Evolutionary conservation across 306 rosid genomes (phyloP), one percentile per base, ranked within the genome.

Genomic region (Fragaria nilgerrensis): DNA sequence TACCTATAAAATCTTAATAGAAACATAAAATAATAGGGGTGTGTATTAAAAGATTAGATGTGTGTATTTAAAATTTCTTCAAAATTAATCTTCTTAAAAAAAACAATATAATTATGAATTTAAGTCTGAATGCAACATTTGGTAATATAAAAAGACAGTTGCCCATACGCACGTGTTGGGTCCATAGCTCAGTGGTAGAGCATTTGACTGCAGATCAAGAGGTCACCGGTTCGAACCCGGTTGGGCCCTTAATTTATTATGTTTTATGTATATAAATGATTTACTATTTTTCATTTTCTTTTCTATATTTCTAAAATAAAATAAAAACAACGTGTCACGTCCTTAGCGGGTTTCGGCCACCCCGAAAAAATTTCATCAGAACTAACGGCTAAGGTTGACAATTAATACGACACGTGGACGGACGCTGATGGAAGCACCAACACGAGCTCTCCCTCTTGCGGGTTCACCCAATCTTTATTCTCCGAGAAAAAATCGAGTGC

Each of bases 401-500:
- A 0, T 0, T 9, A 2, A 22, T 2, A 0, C 2, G 4, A 74
- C 86, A 69, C 80, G 47, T 82, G 86, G 22, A 69, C 48, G 55
- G 55, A 8, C 3, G 0, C 0, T 27, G 69, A 68, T 74, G 63
- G 29, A 4, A 5, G 53, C 52, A 73, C n/a, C 58, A 32, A 3
- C 5, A 9, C 1, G 36, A 43, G 27, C 20, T 29, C 14, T 13
- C 45, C 17, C 27, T 64, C 53, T 25, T 63, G 61, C 71, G 66
- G 50, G 1, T 41, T 19, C 75, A 70, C 65, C 72, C 47, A 45
- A 47, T 76, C 56, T 52, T 75, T 39, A 8, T 66, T 71, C 47
- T 27, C 17, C 1, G 77, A 75, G 74, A 75, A 70, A 83, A 63
- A 47, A 83, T 83, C 75, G 80, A 70, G 80, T 79, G 83, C 78